Percentiles rank a stretch among this genome's conserved stretches.
Conservation (phyloP, 257 asterid species). For the Misopates orontium region DNA sequence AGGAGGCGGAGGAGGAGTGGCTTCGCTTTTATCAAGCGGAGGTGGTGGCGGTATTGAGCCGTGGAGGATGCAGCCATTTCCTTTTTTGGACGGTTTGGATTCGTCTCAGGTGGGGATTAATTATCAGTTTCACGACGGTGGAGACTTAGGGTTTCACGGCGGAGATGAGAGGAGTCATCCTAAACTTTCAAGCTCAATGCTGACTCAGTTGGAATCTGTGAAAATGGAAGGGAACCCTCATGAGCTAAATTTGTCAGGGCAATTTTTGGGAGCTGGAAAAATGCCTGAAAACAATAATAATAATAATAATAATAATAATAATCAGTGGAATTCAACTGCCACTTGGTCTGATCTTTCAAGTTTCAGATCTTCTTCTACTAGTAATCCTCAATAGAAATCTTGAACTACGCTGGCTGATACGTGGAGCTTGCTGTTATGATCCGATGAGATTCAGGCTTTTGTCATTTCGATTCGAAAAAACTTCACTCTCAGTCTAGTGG, state of each 20-base stretch:
- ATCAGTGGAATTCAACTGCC: no score
- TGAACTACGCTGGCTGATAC: no score
- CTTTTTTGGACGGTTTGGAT: constrained; percentile 55
- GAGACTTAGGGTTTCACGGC: constrained; percentile 27
- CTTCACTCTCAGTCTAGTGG: no score
- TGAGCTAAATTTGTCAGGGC: constrained; percentile 49
- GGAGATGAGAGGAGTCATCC: constrained; percentile 41
- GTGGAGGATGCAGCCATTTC: constrained; percentile 70
- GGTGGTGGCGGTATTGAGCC: constrained; percentile 44
- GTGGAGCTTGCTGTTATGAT: no score
- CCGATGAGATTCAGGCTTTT: no score
- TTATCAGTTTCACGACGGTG: constrained; percentile 44
- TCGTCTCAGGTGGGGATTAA: constrained; percentile 25
- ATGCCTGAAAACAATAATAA: no score
- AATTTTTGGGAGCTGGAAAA: constrained; percentile 34
- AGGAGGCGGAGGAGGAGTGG: constrained; percentile 36
- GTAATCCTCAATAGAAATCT: no score
- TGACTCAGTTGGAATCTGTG: constrained; percentile 56
- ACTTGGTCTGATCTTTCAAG: no score
- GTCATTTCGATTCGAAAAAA: no score
- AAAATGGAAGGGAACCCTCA: constrained; percentile 63
- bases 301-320: no score
- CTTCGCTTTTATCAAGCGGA: constrained; percentile 41
- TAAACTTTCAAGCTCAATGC: constrained; percentile 43
- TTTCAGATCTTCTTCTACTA: no score